These are phyloP conservation scores for Priceomyces medius DNA, from an alignment of 805 yeast species.

Conservation along the genomic window DNA sequence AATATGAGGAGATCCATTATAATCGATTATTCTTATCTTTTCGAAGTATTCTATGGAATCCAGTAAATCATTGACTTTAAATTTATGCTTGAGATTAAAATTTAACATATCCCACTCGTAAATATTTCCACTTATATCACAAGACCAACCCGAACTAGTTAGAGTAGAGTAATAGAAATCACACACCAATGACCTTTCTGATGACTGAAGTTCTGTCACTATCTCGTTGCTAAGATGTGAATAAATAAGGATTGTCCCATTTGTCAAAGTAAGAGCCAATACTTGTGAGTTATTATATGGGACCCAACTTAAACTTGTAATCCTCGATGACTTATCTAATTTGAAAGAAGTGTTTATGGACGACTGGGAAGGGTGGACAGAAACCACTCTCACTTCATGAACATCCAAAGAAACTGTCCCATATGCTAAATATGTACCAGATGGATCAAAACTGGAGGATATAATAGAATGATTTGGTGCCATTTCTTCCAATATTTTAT, in stretches of 20 bases:
- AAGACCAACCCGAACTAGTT: slow-evolving; percentile 53
- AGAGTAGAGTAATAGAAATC: slow-evolving; percentile 46
- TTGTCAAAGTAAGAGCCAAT: slow-evolving; percentile 62
- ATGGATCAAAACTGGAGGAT: slow-evolving; percentile 57
- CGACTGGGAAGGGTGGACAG: slow-evolving; percentile 43
- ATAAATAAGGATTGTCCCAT: slow-evolving; percentile 63
- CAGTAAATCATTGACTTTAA: slow-evolving; percentile 40
- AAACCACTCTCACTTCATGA: slow-evolving; percentile 66
- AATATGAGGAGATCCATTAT: slow-evolving; percentile 41
- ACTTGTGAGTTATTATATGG: slow-evolving; percentile 41
- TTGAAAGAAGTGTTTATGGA: slow-evolving; percentile 48
- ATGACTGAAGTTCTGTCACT: slow-evolving; percentile 49
- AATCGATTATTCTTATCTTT: slow-evolving; percentile 26
- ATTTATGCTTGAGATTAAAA: slow-evolving; percentile 40
- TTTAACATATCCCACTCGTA: slow-evolving; percentile 60
- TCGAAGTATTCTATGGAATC: slow-evolving; percentile 35
- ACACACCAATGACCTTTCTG: slow-evolving; percentile 45
- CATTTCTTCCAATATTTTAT: slow-evolving; percentile 6
- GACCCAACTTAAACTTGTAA: slow-evolving; percentile 57
- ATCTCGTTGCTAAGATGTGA: slow-evolving; percentile 65
- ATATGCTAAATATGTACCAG: slow-evolving; percentile 62
- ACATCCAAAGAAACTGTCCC: slow-evolving; percentile 67
- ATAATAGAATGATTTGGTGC: slow-evolving; percentile 27
- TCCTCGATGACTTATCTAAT: slow-evolving; percentile 50
- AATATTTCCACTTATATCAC: slow-evolving; percentile 57